Conservation (phyloP, 2,329 filamentous ascomycete species). For the Allantophomopsis lycopodina region DNA sequence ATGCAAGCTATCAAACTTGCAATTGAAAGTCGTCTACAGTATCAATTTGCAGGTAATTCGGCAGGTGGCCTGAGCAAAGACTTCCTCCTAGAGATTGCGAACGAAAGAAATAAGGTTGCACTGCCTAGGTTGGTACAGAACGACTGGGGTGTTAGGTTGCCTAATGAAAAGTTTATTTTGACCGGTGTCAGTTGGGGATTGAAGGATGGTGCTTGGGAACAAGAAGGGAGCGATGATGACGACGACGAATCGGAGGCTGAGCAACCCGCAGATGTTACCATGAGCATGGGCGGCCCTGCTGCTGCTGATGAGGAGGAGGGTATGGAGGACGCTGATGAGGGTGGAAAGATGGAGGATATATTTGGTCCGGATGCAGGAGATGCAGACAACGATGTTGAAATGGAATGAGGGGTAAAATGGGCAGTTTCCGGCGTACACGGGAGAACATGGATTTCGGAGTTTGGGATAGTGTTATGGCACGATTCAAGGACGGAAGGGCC, state of each 20-base stretch:
- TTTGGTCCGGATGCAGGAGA: conserved; percentile 16
- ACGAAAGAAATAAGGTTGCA: conserved; percentile 52
- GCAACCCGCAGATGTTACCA: conserved; percentile 23
- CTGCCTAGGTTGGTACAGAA: conserved; percentile 48
- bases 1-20: conserved; percentile 60
- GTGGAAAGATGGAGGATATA: conserved; percentile 24
- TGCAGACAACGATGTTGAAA: conserved; percentile 25
- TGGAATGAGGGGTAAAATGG: conserved; percentile 6
- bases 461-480: no score
- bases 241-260: conserved; percentile 22
- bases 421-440: no score
- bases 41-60: conserved; percentile 47
- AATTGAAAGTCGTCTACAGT: conserved; percentile 52
- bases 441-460: no score
- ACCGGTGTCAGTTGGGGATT: conserved; percentile 53
- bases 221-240: conserved; percentile 26
- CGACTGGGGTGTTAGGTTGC: conserved; percentile 55
- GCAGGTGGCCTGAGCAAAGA: conserved; percentile 51
- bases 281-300: conserved; percentile 22
- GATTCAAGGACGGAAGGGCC: no score
- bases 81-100: conserved; percentile 62
- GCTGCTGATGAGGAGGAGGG: conserved; percentile 22
- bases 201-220: conserved; percentile 39
- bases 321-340: conserved; percentile 20
- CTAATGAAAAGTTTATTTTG: conserved; percentile 55